Conservation (phyloP, 2,329 filamentous ascomycete genomes). For the Fusarium abutilonis region DNA sequence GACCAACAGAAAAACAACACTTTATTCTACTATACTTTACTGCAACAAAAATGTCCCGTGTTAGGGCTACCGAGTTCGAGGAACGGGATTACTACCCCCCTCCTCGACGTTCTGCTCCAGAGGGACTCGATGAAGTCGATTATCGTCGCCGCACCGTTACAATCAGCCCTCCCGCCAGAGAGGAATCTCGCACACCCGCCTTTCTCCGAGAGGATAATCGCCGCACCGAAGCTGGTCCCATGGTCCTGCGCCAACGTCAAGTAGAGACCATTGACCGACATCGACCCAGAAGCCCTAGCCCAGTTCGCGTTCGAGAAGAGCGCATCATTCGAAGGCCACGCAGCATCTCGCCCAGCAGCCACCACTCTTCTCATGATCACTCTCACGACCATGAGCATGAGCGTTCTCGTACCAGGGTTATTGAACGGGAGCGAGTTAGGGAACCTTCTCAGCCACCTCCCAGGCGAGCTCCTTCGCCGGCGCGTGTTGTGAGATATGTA, state of each 20-base stretch:
- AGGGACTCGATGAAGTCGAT: conserved; percentile 51
- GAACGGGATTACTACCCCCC: conserved; percentile 57
- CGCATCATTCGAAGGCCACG: conserved; percentile 56
- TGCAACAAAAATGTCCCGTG: conserved; percentile 42
- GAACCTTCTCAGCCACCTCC: conserved; percentile 54
- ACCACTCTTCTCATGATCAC: conserved; percentile 30
- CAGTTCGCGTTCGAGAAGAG: conserved; percentile 55
- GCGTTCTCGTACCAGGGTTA: conserved; percentile 48
- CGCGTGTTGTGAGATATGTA: conserved; percentile 53
- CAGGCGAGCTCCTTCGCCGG: conserved; percentile 52
- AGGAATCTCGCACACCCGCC: conserved; percentile 58
- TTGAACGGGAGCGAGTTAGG: conserved; percentile 46
- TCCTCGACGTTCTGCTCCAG: conserved; percentile 51
- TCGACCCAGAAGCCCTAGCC: conserved; percentile 57
- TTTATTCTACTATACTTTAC: background rate
- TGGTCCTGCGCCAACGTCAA: conserved; percentile 66
- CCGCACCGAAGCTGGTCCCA: conserved; percentile 59
- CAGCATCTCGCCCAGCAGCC: conserved; percentile 53
- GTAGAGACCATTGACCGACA: conserved; percentile 64
- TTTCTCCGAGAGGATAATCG: conserved; percentile 63
- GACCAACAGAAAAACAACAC: conserved; percentile 8
- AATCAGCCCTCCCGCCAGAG: conserved; percentile 56
- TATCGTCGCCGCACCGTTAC: conserved; percentile 48
- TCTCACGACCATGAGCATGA: conserved; percentile 52
- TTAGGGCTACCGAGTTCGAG: conserved; percentile 54